These are phyloP conservation scores for Lichtheimia hyalospora DNA, from an alignment of 371 early-diverging fungal species.

Conservation along the genomic window DNA sequence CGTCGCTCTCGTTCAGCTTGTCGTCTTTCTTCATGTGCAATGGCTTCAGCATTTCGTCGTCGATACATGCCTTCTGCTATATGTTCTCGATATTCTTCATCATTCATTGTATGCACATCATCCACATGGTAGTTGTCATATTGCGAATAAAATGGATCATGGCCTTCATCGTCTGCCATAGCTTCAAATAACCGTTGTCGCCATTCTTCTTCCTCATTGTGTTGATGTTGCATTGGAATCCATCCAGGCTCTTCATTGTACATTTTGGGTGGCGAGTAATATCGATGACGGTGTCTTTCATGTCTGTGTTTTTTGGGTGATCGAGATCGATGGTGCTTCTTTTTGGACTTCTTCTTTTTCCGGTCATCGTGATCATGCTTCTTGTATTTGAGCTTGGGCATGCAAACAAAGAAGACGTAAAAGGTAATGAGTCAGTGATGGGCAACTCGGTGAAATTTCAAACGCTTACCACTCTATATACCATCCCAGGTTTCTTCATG, in stretches of 20 bases:
- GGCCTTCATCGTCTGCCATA: conserved; percentile 49
- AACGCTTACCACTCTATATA: too few relatives aligned
- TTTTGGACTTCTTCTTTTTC: conserved; percentile 14
- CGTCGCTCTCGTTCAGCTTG: conserved; percentile 20
- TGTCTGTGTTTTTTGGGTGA: conserved; percentile 7
- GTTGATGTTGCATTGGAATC: conserved; percentile 19
- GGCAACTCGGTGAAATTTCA: too few relatives aligned
- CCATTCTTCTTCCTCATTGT: conserved; percentile 33
- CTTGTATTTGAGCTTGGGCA: conserved; percentile 18
- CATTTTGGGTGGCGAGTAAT: conserved; percentile 13
- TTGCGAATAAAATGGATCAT: conserved; percentile 31
- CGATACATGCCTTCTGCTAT: conserved; percentile 40
- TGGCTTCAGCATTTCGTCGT: conserved; percentile 30
- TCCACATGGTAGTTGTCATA: conserved; percentile 18
- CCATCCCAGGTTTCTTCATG: too few relatives aligned
- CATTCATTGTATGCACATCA: conserved; percentile 27
- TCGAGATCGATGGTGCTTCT: conserved; percentile 9
- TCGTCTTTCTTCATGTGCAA: conserved; percentile 24
- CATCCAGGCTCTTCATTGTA: conserved; percentile 42
- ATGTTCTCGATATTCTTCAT: conserved; percentile 45
- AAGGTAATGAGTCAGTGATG: not conserved
- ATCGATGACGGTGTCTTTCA: not conserved
- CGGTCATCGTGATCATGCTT: conserved; percentile 1
- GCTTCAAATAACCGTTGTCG: conserved; percentile 41
- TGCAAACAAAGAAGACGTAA: conserved; percentile 1